These are phyloP conservation scores for Lathyrus tuberosus DNA, from an alignment of 306 rosid genomes.

Conservation along the genomic window DNA sequence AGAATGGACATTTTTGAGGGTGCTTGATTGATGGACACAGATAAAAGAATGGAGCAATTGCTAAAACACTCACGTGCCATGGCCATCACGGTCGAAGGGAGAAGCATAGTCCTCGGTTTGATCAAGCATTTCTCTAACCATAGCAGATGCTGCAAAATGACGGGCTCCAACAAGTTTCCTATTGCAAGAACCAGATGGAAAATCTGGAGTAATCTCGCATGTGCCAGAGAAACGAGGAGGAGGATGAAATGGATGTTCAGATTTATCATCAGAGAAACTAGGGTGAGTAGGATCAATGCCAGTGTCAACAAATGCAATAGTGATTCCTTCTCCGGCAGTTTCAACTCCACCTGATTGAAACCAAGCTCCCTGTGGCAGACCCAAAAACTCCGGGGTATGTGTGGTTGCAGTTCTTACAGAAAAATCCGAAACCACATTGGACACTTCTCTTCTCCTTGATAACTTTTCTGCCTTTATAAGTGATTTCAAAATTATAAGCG, in stretches of 20 bases:
- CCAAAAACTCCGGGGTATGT: constrained; percentile 87
- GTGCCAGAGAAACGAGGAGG: constrained; percentile 77
- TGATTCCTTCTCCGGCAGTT: constrained; percentile 87
- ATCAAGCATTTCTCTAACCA: constrained; percentile 86
- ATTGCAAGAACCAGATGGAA: constrained; percentile 97
- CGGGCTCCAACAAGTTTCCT: constrained; percentile 96
- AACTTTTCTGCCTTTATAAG: constrained; percentile 72
- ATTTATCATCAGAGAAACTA: constrained; percentile 70
- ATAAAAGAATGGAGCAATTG: constrained; percentile 6
- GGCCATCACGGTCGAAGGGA: constrained; percentile 97
- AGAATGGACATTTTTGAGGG: constrained; percentile 26
- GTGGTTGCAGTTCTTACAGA: constrained; percentile 96
- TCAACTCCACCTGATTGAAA: constrained; percentile 77
- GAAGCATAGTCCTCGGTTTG: constrained; percentile 81
- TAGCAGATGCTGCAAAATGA: constrained; percentile 94
- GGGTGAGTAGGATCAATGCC: constrained; percentile 95
- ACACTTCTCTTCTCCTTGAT: constrained; percentile 84
- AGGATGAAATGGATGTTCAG: constrained; percentile 57
- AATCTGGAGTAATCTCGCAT: constrained; percentile 90
- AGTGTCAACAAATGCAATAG: constrained; percentile 88
- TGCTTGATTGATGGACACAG: neutral
- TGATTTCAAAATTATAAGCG: constrained; percentile 13
- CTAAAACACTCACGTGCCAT: constrained; percentile 84
- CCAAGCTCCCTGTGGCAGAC: constrained; percentile 95
- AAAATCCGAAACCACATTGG: constrained; percentile 82